These are phyloP conservation scores for Thraustochytrium striatum DNA, from an alignment of 352 stramenopile species.

Conservation along the genomic window DNA sequence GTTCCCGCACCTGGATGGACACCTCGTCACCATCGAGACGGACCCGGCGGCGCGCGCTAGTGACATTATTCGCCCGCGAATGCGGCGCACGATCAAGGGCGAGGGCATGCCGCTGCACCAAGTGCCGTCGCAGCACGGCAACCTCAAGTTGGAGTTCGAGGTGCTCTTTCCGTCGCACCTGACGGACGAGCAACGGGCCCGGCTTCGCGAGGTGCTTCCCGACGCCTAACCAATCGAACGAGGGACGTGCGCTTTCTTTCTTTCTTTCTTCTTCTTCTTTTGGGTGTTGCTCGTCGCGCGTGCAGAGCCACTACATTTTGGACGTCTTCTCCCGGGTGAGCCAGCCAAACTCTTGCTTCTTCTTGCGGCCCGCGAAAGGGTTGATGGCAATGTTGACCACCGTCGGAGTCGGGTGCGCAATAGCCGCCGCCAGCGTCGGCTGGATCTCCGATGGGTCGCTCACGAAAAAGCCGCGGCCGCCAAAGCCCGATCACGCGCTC, in stretches of 20 bases:
- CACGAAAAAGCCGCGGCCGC: conserved; percentile 33
- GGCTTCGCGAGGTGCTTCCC: conserved; percentile 53
- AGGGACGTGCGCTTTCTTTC: no score
- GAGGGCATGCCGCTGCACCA: conserved; percentile 92
- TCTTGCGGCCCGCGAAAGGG: conserved; percentile 36
- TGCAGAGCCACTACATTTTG: no score
- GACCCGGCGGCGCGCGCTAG: conserved; percentile 51
- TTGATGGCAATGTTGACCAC: conserved; percentile 47
- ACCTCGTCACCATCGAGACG: conserved; percentile 73
- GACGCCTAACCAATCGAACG: neutral
- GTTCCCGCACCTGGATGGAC: conserved; percentile 86
- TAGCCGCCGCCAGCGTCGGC: neutral
- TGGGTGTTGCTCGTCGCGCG: no score
- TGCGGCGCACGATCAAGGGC: conserved; percentile 73
- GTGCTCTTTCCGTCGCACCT: conserved; percentile 86
- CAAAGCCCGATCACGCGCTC: conserved; percentile 40
- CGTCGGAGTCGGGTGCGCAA: conserved; percentile 20
- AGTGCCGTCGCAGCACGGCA: conserved; percentile 76
- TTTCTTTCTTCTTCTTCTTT: no score
- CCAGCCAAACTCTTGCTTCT: conserved; percentile 46
- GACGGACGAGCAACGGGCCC: conserved; percentile 74
- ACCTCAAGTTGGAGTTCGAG: conserved; percentile 90
- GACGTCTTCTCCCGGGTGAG: conserved; percentile 26
- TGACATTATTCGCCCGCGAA: conserved; percentile 75
- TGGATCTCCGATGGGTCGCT: conserved; percentile 23